Base-by-base conservation (phyloP, 208 protist species). In the Leptomonas pyrrhocoris region DNA sequence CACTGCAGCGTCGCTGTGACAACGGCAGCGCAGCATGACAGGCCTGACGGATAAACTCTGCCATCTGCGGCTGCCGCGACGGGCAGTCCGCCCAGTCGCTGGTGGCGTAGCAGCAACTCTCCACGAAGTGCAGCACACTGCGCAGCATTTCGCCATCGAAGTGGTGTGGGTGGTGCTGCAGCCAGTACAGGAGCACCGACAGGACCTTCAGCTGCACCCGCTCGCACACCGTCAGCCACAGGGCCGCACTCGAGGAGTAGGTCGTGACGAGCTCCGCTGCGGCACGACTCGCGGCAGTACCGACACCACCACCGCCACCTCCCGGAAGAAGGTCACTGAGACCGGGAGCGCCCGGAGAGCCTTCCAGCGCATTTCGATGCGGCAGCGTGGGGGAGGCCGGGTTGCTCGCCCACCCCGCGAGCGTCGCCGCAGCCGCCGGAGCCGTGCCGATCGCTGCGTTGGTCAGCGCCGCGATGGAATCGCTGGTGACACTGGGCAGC, bases 121-220 rank as follows among this genome's bases (percentile, higher is more conserved):
- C 80, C n/a, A 86, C 61, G 70, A 92, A 88, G 70, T 80, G 73
- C 43, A 77, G 55, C 38, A 89, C 58, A 51, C 68, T 73, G 50
- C 80, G 74, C 21, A 79, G 49, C 83, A 88, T 92, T 16, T 58
- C 54, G 25, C 64, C 58, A 56, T 87, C 80, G 56, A 92, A 92
- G 58, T 92, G 86, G 30, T 77, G 61, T 6, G 86, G 83, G 50
- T 83, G 75, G 21, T 63, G 67, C 48, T 77, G 73, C 54, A 92
- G 65, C 83, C 86, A 92, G 63, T 69, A 73, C 48, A 84, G 69
- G 6, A 92, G 60, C 54, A 84, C 74, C 1, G 79, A 70, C 48
- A 88, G 65, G 34, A 92, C 86, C 48, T 81, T 79, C 42, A 73
- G 70, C 55, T 88, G 82, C 38, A 92, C 79, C 34, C 58, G 59